These are phyloP conservation scores for Penicillium freii DNA, from an alignment of 2,329 filamentous ascomycete genomes.

Conservation along the genomic window DNA sequence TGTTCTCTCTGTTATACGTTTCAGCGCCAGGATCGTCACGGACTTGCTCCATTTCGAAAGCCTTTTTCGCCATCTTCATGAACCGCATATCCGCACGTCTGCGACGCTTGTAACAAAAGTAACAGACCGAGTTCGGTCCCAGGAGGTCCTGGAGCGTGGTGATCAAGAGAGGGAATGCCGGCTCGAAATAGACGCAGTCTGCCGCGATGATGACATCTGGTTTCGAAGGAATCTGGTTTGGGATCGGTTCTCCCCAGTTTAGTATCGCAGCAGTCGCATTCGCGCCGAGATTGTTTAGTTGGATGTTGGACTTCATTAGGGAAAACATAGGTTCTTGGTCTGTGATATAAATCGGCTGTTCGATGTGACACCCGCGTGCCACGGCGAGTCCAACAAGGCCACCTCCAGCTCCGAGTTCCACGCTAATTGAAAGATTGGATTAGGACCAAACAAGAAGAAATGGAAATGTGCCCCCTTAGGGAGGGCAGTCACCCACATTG, in stretches of 20 bases:
- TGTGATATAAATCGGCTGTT: slow-evolving; percentile 68
- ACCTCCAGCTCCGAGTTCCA: slow-evolving; percentile 89
- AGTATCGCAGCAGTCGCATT: slow-evolving; percentile 67
- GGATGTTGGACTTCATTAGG: slow-evolving; percentile 83
- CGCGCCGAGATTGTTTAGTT: slow-evolving; percentile 68
- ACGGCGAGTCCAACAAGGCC: slow-evolving; percentile 73
- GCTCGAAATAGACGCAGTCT: slow-evolving; percentile 96
- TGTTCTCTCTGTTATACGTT: slow-evolving; percentile 38
- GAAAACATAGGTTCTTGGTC: slow-evolving; percentile 83
- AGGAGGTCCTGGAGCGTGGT: slow-evolving; percentile 74
- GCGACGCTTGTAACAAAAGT: slow-evolving; percentile 95
- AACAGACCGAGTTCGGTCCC: slow-evolving; percentile 63
- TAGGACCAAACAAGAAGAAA: not conserved
- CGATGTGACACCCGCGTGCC: slow-evolving; percentile 55
- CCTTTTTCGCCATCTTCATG: slow-evolving; percentile 67
- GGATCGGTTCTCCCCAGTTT: slow-evolving; percentile 65
- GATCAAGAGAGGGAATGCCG: slow-evolving; percentile 84
- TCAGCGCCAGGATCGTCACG: slow-evolving; percentile 52
- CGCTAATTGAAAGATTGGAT: slow-evolving; percentile 49
- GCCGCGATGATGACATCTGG: slow-evolving; percentile 87
- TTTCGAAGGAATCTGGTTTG: slow-evolving; percentile 42
- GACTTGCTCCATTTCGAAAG: slow-evolving; percentile 63
- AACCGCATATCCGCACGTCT: slow-evolving; percentile 76
- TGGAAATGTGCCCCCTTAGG: not conserved
- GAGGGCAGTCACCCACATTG: slow-evolving; percentile 64